Percentiles rank a stretch among this genome's conserved stretches.
phyloP scores from a whole-genome alignment of 345 rosid species.

The Punica granatum region DNA sequence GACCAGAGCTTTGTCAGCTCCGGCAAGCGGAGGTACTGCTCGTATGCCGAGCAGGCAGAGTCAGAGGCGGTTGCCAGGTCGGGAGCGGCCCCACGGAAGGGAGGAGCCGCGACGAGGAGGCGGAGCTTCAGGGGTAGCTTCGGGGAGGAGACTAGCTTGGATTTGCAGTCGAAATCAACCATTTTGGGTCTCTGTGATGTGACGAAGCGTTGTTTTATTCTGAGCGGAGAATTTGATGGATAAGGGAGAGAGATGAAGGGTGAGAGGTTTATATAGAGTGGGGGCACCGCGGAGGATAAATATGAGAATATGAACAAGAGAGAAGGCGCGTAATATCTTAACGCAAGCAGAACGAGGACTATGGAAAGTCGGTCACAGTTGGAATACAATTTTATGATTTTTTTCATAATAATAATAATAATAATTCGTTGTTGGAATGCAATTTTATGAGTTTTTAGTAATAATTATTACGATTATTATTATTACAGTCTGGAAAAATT shows the following conservation, averaged over 20 bases:
- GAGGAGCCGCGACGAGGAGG: slow-evolving; percentile 33
- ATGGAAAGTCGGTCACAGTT: slow-evolving; percentile 3
- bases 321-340: slow-evolving; percentile 5
- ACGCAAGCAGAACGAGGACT: background rate
- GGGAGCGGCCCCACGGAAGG: slow-evolving; percentile 17
- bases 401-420: too few species aligned
- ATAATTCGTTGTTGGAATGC: too few species aligned
- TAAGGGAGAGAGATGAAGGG: background rate
- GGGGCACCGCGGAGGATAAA: background rate
- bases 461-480: too few species aligned
- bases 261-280: background rate
- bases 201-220: too few species aligned
- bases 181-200: slow-evolving; percentile 18
- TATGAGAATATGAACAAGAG: background rate
- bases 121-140: slow-evolving; percentile 35
- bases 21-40: slow-evolving; percentile 64
- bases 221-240: background rate
- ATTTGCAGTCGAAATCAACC: slow-evolving; percentile 62
- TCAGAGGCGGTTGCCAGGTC: slow-evolving; percentile 34
- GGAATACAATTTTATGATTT: too few species aligned
- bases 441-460: too few species aligned
- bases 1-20: slow-evolving; percentile 56
- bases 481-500: too few species aligned
- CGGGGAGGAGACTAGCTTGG: slow-evolving; percentile 46
- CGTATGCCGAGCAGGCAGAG: slow-evolving; percentile 62